Evolutionary conservation across 495 filamentous ascomycete genomes (phyloP).

Genomic region (Acidiella bohemica): DNA sequence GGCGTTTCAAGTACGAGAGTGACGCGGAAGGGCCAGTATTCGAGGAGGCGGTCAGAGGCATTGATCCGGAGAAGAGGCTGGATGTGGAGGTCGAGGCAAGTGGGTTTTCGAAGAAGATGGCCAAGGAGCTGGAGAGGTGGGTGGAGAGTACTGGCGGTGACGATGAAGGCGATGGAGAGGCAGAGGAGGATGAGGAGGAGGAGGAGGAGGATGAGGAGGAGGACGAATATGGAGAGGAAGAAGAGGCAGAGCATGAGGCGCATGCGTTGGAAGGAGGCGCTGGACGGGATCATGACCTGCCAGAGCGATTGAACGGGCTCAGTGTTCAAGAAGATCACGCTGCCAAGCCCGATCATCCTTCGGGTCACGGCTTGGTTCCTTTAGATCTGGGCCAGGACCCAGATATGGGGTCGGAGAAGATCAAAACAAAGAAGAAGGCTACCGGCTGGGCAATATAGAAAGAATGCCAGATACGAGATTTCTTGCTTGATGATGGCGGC

Average conservation of each 20-base stretch:
- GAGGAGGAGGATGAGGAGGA: conserved; percentile 14
- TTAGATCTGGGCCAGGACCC: conserved; percentile 10
- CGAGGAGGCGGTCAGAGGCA: conserved; percentile 60
- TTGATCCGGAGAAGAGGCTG: conserved; percentile 50
- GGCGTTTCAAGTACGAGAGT: conserved; percentile 74
- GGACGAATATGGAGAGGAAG: conserved; percentile 7
- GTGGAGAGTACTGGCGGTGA: conserved; percentile 60
- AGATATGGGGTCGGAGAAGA: conserved; percentile 11
- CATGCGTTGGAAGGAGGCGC: too few relatives aligned
- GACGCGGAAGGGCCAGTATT: conserved; percentile 77
- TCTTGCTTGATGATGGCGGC: too few relatives aligned
- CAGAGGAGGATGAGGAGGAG: conserved; percentile 22
- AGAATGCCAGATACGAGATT: too few relatives aligned
- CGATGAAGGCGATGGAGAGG: conserved; percentile 34
- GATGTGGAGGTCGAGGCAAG: conserved; percentile 87
- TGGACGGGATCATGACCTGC: conserved; percentile 13
- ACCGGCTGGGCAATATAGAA: conserved; percentile 20
- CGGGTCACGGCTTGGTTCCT: conserved; percentile 12
- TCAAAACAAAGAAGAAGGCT: conserved; percentile 18
- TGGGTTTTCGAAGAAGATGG: conserved; percentile 91
- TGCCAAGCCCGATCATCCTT: conserved; percentile 5
- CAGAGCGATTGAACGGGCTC: conserved; percentile 7
- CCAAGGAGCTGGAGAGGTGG: conserved; percentile 78
- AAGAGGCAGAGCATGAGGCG: neutral
- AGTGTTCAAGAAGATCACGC: conserved; percentile 3